phyloP scores from a whole-genome alignment of 768 basidiomycete species.

The Phylloporus arenicola region DNA sequence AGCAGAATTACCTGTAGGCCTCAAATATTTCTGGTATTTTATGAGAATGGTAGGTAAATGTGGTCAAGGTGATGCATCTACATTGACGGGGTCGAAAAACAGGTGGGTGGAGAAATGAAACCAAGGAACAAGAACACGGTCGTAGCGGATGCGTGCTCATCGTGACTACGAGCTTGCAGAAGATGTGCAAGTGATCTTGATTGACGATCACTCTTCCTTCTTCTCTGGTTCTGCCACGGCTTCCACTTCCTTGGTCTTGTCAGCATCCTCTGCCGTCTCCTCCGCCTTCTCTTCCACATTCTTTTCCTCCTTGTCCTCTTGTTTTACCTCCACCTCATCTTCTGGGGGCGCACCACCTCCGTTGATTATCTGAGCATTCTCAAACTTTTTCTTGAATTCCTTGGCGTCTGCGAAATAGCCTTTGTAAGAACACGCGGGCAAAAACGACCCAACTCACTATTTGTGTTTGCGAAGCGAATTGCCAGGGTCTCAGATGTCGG shows the following conservation, averaged over 20 bases:
- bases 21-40: conserved; percentile 23
- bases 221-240: conserved; percentile 28
- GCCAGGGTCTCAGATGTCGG: conserved; percentile 93
- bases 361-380: conserved; percentile 74
- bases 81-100: conserved; percentile 20
- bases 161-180: conserved; percentile 7
- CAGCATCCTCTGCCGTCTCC: conserved; percentile 24
- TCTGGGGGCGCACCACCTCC: conserved; percentile 25
- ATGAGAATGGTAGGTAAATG: conserved; percentile 25
- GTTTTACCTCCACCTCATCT: conserved; percentile 19
- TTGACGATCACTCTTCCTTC: conserved; percentile 25
- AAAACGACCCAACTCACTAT: conserved; percentile 58
- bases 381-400: conserved; percentile 87
- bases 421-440: conserved; percentile 1
- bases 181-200: conserved; percentile 3
- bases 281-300: conserved; percentile 22
- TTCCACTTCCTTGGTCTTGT: conserved; percentile 32
- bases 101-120: conserved; percentile 10
- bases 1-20: background rate
- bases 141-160: conserved; percentile 7
- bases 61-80: conserved; percentile 21
- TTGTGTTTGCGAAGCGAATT: conserved; percentile 95
- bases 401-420: conserved; percentile 56
- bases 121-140: conserved; percentile 1
- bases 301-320: conserved; percentile 28